Base-by-base conservation (phyloP, 495 filamentous ascomycete genomes). In the Hypomontagnella monticulosa region DNA sequence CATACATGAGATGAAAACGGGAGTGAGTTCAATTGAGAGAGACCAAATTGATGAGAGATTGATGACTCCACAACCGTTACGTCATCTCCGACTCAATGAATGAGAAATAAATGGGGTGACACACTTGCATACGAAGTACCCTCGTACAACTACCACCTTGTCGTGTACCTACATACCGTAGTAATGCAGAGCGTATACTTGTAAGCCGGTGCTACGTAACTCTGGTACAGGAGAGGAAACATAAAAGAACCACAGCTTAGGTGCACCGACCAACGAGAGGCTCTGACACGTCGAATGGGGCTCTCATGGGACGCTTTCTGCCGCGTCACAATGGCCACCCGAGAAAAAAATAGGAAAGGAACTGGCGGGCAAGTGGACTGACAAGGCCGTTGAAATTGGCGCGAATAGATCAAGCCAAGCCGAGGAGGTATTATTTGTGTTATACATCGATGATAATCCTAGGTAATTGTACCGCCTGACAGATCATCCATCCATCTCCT, bases 261-360 rank as follows among this genome's bases (percentile, higher is more conserved):
- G 4, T n/a, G 47, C 19, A 42, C 47, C 27, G 48, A 41, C 54
- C 54, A 58, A 65, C 61, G 12, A 15, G 9, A 59, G 16, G 48
- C 14, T 14, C 11, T 46, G 3, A 52, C 61, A 56, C 53, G 53
- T 64, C 30, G 18, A 27, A 40, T 57, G 38, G 53, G 52, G 47
- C 57, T 61, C 48, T 36, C 48, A 51, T 51, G 48, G 52, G 48
- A 54, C 48, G 41, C 54, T 61, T 42, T 30, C 50, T 61, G 53
- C 58, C 65, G 65, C 65, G 65, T 68, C 65, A 68, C 65, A 68
- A 68, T 68, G 65, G 65, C 65, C 65, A 68, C 59, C 65, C 33
- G n/a, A 57, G 37, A 16, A 30, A 38, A 34, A 53, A 42, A 57
- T 27, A n/a, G 10, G 38, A 44, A 37, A 48, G 32, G 34, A 33